Conservation (phyloP, 2,329 filamentous ascomycete species). For the Hymenoscyphus scutula region DNA sequence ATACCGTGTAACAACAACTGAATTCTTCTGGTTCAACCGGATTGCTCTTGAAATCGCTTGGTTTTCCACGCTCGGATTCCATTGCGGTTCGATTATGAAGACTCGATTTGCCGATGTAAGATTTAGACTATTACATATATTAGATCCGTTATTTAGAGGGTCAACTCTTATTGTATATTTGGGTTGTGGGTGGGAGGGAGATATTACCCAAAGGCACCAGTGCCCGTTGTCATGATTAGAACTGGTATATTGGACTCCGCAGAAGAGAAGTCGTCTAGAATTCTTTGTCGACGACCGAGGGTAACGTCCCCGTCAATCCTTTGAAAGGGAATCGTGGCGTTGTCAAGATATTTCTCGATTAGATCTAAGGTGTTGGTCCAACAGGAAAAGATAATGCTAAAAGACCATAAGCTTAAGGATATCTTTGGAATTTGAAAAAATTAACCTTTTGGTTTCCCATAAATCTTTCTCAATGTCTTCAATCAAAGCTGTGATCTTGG, state of each 20-base stretch:
- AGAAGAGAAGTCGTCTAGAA: slow-evolving; percentile 10
- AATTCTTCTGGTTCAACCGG: slow-evolving; percentile 28
- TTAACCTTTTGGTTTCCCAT: neutral
- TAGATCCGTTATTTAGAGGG: neutral
- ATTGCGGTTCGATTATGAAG: slow-evolving; percentile 35
- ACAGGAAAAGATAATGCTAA: slow-evolving; percentile 30
- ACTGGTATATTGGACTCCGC: slow-evolving; percentile 10
- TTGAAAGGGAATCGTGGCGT: neutral
- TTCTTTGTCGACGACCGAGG: neutral
- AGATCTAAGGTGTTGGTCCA: slow-evolving; percentile 22
- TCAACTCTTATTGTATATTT: neutral
- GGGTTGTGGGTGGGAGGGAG: neutral
- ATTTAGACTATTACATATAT: slow-evolving; percentile 13
- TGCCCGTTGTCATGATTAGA: slow-evolving; percentile 46
- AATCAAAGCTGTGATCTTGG: neutral
- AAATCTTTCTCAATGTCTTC: neutral
- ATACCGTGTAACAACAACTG: slow-evolving; percentile 31
- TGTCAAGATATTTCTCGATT: slow-evolving; percentile 37
- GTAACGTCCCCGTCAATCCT: neutral
- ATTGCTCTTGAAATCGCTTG: slow-evolving; percentile 31
- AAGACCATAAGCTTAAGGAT: slow-evolving; percentile 41
- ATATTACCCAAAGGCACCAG: slow-evolving; percentile 22
- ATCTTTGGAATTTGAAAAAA: neutral
- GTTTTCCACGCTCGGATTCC: slow-evolving; percentile 35
- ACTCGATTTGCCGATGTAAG: slow-evolving; percentile 30